Percentiles rank a stretch among this genome's conserved stretches.
Evolutionary conservation across 2,329 filamentous ascomycete species (phyloP).

Genomic region (Ophiosphaerella korrae): DNA sequence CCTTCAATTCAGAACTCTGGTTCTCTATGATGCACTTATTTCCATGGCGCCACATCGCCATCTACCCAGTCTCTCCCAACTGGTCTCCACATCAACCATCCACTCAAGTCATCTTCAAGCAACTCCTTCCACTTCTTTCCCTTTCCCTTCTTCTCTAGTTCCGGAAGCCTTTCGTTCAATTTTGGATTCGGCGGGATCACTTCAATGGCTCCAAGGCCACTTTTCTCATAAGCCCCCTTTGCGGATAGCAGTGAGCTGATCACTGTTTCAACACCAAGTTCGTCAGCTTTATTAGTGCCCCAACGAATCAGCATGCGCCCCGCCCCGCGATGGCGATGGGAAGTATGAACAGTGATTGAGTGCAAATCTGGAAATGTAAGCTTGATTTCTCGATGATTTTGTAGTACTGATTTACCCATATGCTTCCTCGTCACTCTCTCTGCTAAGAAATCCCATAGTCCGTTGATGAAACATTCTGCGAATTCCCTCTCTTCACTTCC

Average conservation of each 20-base stretch:
- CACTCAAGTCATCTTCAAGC: conserved; percentile 24
- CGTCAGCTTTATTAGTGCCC: conserved; percentile 45
- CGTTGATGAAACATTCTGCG: conserved; percentile 31
- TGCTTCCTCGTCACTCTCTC: conserved; percentile 20
- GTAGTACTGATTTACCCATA: conserved; percentile 15
- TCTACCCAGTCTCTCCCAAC: conserved; percentile 24
- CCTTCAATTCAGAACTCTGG: no score
- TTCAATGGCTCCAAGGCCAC: conserved; percentile 25
- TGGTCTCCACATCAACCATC: conserved; percentile 31
- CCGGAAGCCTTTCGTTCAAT: conserved; percentile 4
- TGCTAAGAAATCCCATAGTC: conserved; percentile 25
- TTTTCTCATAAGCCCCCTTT: conserved; percentile 25
- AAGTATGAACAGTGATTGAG: conserved; percentile 25
- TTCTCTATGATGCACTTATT: no score
- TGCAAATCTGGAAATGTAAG: conserved; percentile 14
- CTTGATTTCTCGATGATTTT: neutral
- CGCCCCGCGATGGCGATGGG: conserved; percentile 41
- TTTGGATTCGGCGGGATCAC: conserved; percentile 20
- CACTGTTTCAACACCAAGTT: conserved; percentile 32
- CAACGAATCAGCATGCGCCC: conserved; percentile 46
- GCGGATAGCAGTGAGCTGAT: conserved; percentile 23
- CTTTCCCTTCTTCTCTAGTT: conserved; percentile 4
- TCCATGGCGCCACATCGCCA: conserved; percentile 28
- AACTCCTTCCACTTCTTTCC: conserved; percentile 28
- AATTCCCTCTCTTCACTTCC: conserved; percentile 28